Base-by-base conservation (phyloP, 768 basidiomycete species). In the Mycena metata region DNA sequence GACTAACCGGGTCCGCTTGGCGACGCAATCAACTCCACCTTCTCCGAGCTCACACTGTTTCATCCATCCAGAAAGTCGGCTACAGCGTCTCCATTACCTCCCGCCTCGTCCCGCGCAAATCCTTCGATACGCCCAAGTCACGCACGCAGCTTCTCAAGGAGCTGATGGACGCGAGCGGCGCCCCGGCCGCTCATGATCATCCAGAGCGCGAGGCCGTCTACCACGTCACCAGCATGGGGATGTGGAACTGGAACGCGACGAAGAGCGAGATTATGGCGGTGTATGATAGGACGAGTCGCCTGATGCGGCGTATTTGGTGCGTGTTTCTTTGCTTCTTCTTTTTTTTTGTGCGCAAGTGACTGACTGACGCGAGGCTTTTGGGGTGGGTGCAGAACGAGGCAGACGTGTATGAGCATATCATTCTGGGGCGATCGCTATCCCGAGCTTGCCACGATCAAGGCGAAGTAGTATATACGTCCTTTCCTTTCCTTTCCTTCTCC, bases 161-260 rank as follows among this genome's bases (percentile, higher is more conserved):
- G 17, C 76, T 85, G 9, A 62, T 83, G 10, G 71, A 78, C 19
- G 78, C 83, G 1, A 72, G 82, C 46, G 75, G 21, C 35, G 42
- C 33, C 57, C 76, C 9, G 78, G 1, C 82, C 82, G 2, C 80
- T 82, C 13, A 72, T 85, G 17, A 81, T 85, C 55, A 79, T 86
- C 45, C 77, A 84, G 39, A 80, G 85, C 74, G 84, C 35, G 64
- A 67, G 3, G 68, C 74, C 36, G 42, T 86, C 5, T 85, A 83
- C 64, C 85, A 88, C 68, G 76, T 84, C 56, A 86, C 85, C 12
- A 76, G 81, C 24, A 75, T 83, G 39, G 77, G 80, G 8, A 59
- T 75, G n/a, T 86, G 84, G 84, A 80, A 80, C 21, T 86, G 82
- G 80, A 81, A 86, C 59, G 81, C 85, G 7, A 84, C 83, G 3